These are phyloP conservation scores for Neofusicoccum cordaticola DNA, from an alignment of 2,329 filamentous ascomycete genomes.

Conservation along the genomic window DNA sequence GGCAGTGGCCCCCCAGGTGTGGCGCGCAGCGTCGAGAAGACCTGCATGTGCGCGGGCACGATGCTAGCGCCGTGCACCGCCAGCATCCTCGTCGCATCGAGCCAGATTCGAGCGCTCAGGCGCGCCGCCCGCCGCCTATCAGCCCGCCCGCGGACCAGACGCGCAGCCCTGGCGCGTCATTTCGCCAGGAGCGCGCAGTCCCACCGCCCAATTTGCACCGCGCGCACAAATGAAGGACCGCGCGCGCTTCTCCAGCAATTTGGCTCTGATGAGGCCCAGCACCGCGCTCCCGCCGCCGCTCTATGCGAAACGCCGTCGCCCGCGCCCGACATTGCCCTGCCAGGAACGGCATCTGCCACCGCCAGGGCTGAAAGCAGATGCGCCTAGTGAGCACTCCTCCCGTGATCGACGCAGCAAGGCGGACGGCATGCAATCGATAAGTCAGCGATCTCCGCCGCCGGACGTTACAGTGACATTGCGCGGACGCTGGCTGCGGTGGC, in stretches of 20 bases:
- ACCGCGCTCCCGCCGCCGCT: background rate
- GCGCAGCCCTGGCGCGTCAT: background rate
- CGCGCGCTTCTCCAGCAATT: conserved; percentile 9
- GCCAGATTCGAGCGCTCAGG: conserved; percentile 4
- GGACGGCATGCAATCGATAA: conserved; percentile 38
- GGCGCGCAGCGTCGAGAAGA: background rate
- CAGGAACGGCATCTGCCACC: conserved; percentile 1
- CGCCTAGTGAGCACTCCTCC: conserved; percentile 19
- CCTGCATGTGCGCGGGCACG: background rate
- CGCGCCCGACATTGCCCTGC: background rate
- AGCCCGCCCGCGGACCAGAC: background rate
- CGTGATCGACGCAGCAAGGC: conserved; percentile 35
- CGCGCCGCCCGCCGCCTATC: conserved; percentile 4
- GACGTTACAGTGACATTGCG: conserved; percentile 10
- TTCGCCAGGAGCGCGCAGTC: conserved; percentile 6
- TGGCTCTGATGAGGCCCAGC: conserved; percentile 1
- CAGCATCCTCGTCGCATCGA: conserved; percentile 3
- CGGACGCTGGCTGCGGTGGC: background rate
- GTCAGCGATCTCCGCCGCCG: conserved; percentile 24
- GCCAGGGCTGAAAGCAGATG: conserved; percentile 10
- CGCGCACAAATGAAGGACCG: conserved; percentile 10
- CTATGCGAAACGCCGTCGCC: conserved; percentile 5
- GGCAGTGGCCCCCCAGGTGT: background rate
- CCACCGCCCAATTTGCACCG: background rate
- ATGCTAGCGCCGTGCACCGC: conserved; percentile 11